Evolutionary conservation across 192 early-diverging fungal genomes (phyloP).

Genomic region (Coemansia asiatica): DNA sequence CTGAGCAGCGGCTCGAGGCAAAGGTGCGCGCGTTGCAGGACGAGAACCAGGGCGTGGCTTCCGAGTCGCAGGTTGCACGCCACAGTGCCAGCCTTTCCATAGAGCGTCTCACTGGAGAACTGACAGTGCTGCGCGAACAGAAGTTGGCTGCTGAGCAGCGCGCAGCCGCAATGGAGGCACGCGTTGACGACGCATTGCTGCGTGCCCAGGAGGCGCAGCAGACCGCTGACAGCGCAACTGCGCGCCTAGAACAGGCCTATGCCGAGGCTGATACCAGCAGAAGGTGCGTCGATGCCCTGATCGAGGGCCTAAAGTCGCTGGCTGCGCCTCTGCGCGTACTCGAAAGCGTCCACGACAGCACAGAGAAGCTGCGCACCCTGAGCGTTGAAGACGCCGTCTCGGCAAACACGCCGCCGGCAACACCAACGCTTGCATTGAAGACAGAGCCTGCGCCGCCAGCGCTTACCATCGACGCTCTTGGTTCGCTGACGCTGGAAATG

Average conservation of each 20-base stretch:
- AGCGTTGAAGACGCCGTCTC: neutral
- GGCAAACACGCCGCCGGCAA: slow-evolving; percentile 34
- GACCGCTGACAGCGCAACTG: slow-evolving; percentile 16
- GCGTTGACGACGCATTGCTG: slow-evolving; percentile 39
- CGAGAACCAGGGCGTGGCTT: slow-evolving; percentile 30
- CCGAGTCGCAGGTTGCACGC: slow-evolving; percentile 41
- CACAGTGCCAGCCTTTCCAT: slow-evolving; percentile 40
- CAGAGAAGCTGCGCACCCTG: slow-evolving; percentile 28
- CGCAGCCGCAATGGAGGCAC: slow-evolving; percentile 22
- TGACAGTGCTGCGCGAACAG: slow-evolving; percentile 44
- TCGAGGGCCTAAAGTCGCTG: slow-evolving; percentile 16
- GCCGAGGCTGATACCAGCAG: slow-evolving; percentile 10
- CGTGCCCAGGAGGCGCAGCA: slow-evolving; percentile 26
- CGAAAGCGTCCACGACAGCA: slow-evolving; percentile 15
- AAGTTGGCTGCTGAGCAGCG: slow-evolving; percentile 27
- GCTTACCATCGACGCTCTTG: slow-evolving; percentile 22
- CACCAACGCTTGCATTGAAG: slow-evolving; percentile 26
- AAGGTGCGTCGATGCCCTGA: slow-evolving; percentile 26
- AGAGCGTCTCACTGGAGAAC: slow-evolving; percentile 50
- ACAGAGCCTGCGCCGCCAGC: slow-evolving; percentile 1
- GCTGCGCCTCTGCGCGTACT: slow-evolving; percentile 35
- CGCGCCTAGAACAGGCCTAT: slow-evolving; percentile 10
- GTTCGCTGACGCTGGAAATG: neutral
- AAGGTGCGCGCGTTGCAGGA: slow-evolving; percentile 36
- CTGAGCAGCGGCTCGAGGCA: slow-evolving; percentile 18